Evolutionary conservation across 2,329 filamentous ascomycete genomes (phyloP), one percentile per base, ranked within the genome.

Genomic region (Cordyceps fumosorosea): DNA sequence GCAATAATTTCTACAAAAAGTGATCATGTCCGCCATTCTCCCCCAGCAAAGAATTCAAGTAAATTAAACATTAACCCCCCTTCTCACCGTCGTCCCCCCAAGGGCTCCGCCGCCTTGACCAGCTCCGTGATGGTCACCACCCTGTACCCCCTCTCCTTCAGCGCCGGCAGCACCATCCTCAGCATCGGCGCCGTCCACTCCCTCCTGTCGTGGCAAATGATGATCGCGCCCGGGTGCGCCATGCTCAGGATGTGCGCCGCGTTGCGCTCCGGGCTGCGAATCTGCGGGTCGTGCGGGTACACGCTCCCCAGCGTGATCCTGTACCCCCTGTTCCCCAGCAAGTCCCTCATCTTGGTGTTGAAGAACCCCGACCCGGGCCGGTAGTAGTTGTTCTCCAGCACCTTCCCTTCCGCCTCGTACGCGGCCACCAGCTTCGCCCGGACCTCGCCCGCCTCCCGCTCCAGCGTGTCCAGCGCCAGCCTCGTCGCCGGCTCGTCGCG

Each of bases 281-380:
- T 88, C 79, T 96, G 91, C n/a, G 92, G 87, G 76, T 96, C 92
- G 76, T 96, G 91, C 5, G 92, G 92, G 75, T 96, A 96, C 47
- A 96, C 87, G 73, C 86, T 87, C 3, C 92, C 92, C 45, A 96
- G 77, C n/a, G 92, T 88, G 57, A 95, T 79, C 56, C 81, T 79
- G 73, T 91, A 93, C 4, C 86, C 87, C 64, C 91, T 71, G 57
- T 75, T 78, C 40, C 76, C 75, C 8, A 91, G 75, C 42, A 88
- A 71, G 40, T 75, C 73, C 22, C 89, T 80, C 86, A 96, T 93
- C 20, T 83, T 74, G 48, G 78, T 77, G 69, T 83, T 91, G 77
- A 96, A 96, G 73, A 96, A 88, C 16, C 92, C 92, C 0, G 88
- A 92, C 0, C 92, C 92, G 0, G 92, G 92, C 0, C 92, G 84